Evolutionary conservation across 257 asterid species (phyloP).

Genomic region (Coffea eugenioides): DNA sequence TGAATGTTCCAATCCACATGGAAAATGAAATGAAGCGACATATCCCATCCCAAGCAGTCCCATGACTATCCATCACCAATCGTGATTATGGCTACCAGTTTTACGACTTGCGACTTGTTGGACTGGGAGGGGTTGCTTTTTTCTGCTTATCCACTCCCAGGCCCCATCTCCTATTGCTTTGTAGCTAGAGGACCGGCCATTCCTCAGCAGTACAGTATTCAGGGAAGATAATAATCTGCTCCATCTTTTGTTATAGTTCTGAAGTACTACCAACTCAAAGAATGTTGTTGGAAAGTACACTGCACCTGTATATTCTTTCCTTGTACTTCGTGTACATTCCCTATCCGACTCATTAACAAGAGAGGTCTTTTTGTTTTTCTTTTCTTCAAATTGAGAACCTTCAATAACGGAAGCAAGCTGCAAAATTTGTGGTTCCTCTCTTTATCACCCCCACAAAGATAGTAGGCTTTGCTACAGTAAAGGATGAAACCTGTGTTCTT

Average conservation of each 20-base stretch:
- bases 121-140: not conserved
- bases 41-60: not conserved
- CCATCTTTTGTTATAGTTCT: no score
- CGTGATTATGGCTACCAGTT: not conserved
- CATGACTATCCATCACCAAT: no score
- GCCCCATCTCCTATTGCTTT: not conserved
- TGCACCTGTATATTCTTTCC: not conserved
- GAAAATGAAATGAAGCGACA: not conserved
- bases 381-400: not conserved
- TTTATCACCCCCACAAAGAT: not conserved
- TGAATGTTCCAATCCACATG: not conserved
- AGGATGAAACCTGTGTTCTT: not conserved
- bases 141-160: slow-evolving; percentile 2
- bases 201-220: no score
- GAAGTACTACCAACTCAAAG: no score
- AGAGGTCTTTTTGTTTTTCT: no score
- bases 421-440: not conserved
- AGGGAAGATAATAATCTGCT: no score
- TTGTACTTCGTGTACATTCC: not conserved
- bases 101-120: not conserved
- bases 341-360: not conserved
- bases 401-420: not conserved
- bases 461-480: not conserved
- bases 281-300: no score
- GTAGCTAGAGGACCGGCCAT: not conserved